Base-by-base conservation (phyloP, 768 basidiomycete genomes). In the Kondoa subrosea region DNA sequence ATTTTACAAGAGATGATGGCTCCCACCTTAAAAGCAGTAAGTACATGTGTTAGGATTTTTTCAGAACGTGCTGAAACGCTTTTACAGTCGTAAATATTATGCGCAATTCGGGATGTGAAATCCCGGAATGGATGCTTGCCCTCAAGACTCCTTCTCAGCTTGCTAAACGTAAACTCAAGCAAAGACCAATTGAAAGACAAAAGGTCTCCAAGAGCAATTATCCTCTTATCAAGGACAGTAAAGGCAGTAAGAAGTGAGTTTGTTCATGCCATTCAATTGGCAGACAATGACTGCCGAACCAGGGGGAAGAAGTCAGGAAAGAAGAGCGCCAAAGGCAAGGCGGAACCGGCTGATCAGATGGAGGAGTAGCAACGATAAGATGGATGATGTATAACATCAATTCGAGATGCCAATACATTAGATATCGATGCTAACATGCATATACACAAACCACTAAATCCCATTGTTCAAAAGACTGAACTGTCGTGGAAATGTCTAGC, bases 121-220 rank as follows among this genome's bases (percentile, higher is more conserved):
- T 95, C 0, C 89, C 92, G 0, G 88, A 91, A 27, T 99, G 91
- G 89, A 96, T 97, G 71, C 76, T 88, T n/a, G 87, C 87, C 71
- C 81, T 99, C n/a, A 87, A 87, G 26, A 91, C 89, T 76, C 91
- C 93, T 0, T 88, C 88, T 1, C 93, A 90, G 78, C 81, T 91
- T 80, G 87, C 87, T 78, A 85, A 87, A 70, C 84, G 81, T 72
- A 80, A 84, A 74, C 89, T 96, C 84, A 88, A 88, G 67, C 89
- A 87, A 78, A 80, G 85, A 4, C 80, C 80, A 0, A 75, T 80
- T 40, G 78, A 78, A 67, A 72, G 80, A 17, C 87, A 88, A 76
- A 86, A 87, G 25, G 82, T 87, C 1, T 87, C 91, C 63, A 81
- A 78, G 3, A 85, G 90, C 72, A 79, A 80, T 29, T 86, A 87